Base-by-base conservation (phyloP, 192 early-diverging fungal genomes). In the Allomyces macrogynus region DNA sequence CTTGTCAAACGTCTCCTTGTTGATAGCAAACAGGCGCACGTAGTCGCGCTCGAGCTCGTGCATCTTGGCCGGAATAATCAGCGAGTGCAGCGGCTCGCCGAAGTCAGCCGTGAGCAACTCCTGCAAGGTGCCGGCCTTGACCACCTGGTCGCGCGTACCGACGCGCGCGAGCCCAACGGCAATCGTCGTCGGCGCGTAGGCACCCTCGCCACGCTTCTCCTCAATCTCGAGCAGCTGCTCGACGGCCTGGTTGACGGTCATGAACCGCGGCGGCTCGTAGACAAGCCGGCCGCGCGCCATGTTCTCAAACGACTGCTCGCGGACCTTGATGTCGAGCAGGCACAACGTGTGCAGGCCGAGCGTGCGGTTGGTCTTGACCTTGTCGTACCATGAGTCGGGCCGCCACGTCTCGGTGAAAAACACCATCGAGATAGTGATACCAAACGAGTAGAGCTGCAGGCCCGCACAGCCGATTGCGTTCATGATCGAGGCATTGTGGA, bases 401-500 rank as follows among this genome's bases (percentile, higher is more conserved):
- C 89, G 81, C 95, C 95, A 99, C 16, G 80, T 84, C 18, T 94
- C 92, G 2, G 91, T 92, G 77, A 99, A 96, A 73, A 95, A 99
- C 4, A 94, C 91, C 67, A 99, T 90, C 20, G 95, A 99, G 32
- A 99, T 86, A 20, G 93, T 93, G 72, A 92, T 92, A 18, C 95
- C 95, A 80, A 95, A 97, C 78, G 86, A 91, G 79, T 99, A 99
- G 22, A 99, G 80, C 74, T 95, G 93, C 44, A 99, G 78, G 5
- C 95, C 95, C 63, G 91, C 94, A 60, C 86, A 88, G 18, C 95
- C 93, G 40, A 94, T 80, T 9, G 93, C 95, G 74, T 97, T 99
- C 91, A 99, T 93, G 76, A 99, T 95, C 62, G 91, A 94, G n/a
- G 95, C 92, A 73, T 99, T 99, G 76, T 99, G 95, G 68, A 99